These are phyloP conservation scores for Staphylotrichum longicolle DNA, from an alignment of 495 filamentous ascomycete genomes.

Conservation along the genomic window DNA sequence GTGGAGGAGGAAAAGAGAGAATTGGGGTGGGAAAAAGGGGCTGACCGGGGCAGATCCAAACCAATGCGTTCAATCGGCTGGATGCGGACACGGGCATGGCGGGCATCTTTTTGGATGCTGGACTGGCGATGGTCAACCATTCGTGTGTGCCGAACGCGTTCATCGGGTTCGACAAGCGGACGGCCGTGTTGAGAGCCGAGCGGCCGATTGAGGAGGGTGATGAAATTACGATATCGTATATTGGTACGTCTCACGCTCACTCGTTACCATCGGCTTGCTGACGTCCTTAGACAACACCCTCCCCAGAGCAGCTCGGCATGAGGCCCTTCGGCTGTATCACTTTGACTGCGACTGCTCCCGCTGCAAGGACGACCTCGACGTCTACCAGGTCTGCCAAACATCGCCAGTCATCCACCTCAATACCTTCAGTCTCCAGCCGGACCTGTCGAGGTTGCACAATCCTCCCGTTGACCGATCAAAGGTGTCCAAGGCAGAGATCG, in stretches of 20 bases:
- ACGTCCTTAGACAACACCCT: constrained; percentile 32
- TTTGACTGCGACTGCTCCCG: constrained; percentile 45
- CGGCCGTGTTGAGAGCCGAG: constrained; percentile 41
- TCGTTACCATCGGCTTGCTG: neutral
- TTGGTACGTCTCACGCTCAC: constrained; percentile 38
- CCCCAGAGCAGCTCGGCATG: constrained; percentile 34
- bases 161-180: constrained; percentile 46
- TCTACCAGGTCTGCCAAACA: constrained; percentile 42
- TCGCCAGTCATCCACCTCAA: constrained; percentile 43
- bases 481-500: constrained; percentile 21
- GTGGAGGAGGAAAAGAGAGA: neutral
- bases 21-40: neutral
- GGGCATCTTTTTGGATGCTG: constrained; percentile 45
- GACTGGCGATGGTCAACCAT: constrained; percentile 52
- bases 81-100: constrained; percentile 40
- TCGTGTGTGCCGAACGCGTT: constrained; percentile 53
- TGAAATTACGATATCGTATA: constrained; percentile 52
- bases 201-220: constrained; percentile 44
- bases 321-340: constrained; percentile 40
- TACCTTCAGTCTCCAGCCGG: constrained; percentile 31
- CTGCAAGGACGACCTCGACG: constrained; percentile 43
- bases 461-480: constrained; percentile 29
- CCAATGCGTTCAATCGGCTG: constrained; percentile 47
- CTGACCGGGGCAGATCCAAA: constrained; percentile 37
- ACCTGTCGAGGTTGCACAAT: constrained; percentile 24